A percentile compares a stretch with the other conserved stretches of the same genome.
Conservation (phyloP, 169 alveolate species). For the Plasmodium cynomolgi region DNA sequence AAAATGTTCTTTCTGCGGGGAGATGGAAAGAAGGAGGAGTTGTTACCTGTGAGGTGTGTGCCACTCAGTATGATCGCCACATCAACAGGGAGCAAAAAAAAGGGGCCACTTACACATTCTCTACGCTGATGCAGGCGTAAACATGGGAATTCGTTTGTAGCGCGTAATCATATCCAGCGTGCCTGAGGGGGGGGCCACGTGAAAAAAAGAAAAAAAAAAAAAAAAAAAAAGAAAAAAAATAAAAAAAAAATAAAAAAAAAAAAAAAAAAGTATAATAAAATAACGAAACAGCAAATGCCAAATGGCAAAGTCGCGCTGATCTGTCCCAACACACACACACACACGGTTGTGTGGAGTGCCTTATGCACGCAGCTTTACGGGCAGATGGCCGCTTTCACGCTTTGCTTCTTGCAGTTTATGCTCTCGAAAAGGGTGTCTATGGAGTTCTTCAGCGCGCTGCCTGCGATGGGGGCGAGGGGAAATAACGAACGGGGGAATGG, state of each 20-base stretch:
- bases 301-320: neutral
- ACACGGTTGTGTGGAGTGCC: neutral
- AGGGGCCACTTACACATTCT: slow-evolving; percentile 73
- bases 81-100: neutral
- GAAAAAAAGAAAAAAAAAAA: neutral
- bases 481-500: neutral
- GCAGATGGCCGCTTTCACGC: slow-evolving; percentile 69
- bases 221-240: slow-evolving; percentile 2
- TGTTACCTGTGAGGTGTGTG: neutral
- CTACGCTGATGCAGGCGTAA: slow-evolving; percentile 86
- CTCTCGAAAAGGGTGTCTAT: slow-evolving; percentile 28
- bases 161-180: slow-evolving; percentile 95
- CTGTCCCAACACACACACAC: neutral
- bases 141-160: slow-evolving; percentile 94
- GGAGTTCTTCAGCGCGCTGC: slow-evolving; percentile 15
- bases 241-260: too few species aligned
- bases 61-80: neutral
- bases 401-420: slow-evolving; percentile 7
- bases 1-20: slow-evolving; percentile 87
- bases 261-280: neutral
- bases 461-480: neutral
- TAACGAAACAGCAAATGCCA: neutral
- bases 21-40: neutral
- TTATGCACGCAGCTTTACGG: slow-evolving; percentile 17
- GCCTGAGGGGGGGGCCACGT: slow-evolving; percentile 79